Conservation (phyloP, 2,329 filamentous ascomycete genomes). For the Penicillium glabrum region DNA sequence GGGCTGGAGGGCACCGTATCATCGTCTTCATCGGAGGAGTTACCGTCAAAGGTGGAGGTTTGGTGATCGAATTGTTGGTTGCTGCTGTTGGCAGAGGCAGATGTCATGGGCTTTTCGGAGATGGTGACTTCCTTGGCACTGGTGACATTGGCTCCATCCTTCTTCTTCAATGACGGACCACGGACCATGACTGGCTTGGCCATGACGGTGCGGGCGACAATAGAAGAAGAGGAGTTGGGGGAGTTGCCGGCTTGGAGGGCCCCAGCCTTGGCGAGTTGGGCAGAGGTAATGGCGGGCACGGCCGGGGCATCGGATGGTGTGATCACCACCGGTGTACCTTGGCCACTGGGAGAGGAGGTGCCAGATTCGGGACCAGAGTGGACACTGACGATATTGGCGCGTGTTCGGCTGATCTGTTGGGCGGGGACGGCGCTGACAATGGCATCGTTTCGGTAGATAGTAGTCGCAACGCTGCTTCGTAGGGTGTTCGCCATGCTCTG, state of each 20-base stretch:
- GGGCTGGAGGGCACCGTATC: conserved; percentile 11
- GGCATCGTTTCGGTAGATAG: conserved; percentile 89
- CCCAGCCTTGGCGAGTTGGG: conserved; percentile 42
- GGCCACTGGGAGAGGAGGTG: conserved; percentile 50
- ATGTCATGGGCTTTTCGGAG: conserved; percentile 10
- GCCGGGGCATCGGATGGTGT: conserved; percentile 58
- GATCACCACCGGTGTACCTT: conserved; percentile 27
- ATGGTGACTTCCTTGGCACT: not conserved
- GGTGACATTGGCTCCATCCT: conserved; percentile 26
- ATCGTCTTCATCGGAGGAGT: conserved; percentile 34
- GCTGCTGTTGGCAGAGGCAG: conserved; percentile 16
- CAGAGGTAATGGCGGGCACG: conserved; percentile 66
- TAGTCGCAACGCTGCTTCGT: conserved; percentile 75
- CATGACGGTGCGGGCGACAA: conserved; percentile 45
- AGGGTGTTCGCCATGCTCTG: conserved; percentile 53
- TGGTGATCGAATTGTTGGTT: conserved; percentile 18
- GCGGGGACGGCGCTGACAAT: conserved; percentile 76
- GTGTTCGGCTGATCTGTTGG: conserved; percentile 81
- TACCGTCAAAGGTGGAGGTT: conserved; percentile 33
- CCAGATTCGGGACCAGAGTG: conserved; percentile 45
- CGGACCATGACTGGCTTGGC: conserved; percentile 49
- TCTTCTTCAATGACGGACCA: conserved; percentile 33
- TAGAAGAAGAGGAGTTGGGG: conserved; percentile 34
- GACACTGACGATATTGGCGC: conserved; percentile 90
- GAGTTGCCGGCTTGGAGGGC: conserved; percentile 19